These are phyloP conservation scores for Vigna reflexopilosa DNA, from an alignment of 306 rosid genomes.

Conservation along the genomic window DNA sequence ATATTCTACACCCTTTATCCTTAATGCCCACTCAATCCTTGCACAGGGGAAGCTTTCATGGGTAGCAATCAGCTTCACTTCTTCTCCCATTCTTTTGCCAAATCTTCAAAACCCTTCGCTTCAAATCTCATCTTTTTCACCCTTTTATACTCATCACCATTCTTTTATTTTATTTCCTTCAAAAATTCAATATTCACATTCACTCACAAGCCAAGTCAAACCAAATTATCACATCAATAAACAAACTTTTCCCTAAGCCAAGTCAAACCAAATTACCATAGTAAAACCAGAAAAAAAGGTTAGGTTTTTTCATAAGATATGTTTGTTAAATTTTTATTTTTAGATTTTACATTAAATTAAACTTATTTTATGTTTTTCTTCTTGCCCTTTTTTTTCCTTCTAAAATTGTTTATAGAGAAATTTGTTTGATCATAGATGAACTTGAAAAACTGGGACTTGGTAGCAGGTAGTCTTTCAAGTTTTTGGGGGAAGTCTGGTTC, in stretches of 20 bases:
- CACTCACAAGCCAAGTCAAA: background rate
- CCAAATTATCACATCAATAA: background rate
- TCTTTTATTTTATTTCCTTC: background rate
- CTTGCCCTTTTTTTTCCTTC: too few relatives aligned
- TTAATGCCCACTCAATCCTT: constrained; percentile 58
- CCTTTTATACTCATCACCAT: background rate
- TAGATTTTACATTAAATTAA: too few relatives aligned
- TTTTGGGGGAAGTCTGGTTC: too few relatives aligned
- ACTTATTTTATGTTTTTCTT: too few relatives aligned
- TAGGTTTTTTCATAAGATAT: too few relatives aligned
- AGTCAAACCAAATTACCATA: background rate
- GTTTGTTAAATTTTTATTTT: too few relatives aligned
- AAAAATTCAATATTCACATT: background rate
- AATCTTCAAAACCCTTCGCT: background rate
- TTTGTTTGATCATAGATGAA: too few relatives aligned
- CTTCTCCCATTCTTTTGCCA: constrained; percentile 49
- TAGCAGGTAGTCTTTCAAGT: too few relatives aligned
- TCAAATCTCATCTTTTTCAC: background rate
- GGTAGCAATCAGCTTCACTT: constrained; percentile 51
- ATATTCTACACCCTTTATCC: constrained; percentile 60
- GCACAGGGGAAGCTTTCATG: constrained; percentile 48
- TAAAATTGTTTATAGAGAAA: too few relatives aligned
- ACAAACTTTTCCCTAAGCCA: too few relatives aligned
- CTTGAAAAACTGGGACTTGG: too few relatives aligned
- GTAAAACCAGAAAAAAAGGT: too few relatives aligned